Evolutionary conservation across 2,329 filamentous ascomycete species (phyloP), one percentile per base, ranked within the genome.

Genomic region (Penicillium decumbens): DNA sequence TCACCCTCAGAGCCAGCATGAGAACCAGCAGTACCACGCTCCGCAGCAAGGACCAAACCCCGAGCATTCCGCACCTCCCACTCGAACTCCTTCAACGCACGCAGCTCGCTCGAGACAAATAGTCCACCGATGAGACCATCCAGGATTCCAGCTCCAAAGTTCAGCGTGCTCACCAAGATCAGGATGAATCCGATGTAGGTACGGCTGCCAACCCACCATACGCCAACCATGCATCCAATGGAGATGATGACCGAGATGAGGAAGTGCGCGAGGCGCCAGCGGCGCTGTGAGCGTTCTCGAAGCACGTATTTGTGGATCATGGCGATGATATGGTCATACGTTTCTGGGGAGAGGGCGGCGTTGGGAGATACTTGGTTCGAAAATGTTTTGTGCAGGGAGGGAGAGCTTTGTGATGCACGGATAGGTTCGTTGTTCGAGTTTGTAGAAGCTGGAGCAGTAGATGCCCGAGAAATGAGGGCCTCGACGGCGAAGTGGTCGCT

Each of bases 401-500:
- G 56, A 25, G 46, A 55, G 15, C 48, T 30, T 15, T 53, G 45
- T 23, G 48, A 37, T 4, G 24, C 27, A 10, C 50, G 52, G 6
- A 25, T 39, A 24, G 46, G 45, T 1, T 55, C 51, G 3, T 29
- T 37, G 10, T 27, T 44, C 13, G 44, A 46, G 30, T 38, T 39
- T 47, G 33, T 40, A 15, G 45, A 40, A 25, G 20, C 41, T 10
- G 10, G 46, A 20, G 43, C 41, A 18, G 9, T n/a, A 41, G 56
- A 23, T 28, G 42, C 73, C 10, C 80, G 77, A 4, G 74, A 71
- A 8, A 97, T 77, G 0, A 88, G 90, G 5, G 88, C 84, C 66
- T 92, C 87, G 45, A 97, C 87, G 20, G 89, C 90, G 68, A 96
- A 97, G 68, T 97, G 93, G 65, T 98, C 92, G 60, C 90, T 96